A percentile compares a stretch with the other conserved stretches of the same genome.
phyloP scores from a whole-genome alignment of 768 basidiomycete genomes.

The Coprinopsis sp. region DNA sequence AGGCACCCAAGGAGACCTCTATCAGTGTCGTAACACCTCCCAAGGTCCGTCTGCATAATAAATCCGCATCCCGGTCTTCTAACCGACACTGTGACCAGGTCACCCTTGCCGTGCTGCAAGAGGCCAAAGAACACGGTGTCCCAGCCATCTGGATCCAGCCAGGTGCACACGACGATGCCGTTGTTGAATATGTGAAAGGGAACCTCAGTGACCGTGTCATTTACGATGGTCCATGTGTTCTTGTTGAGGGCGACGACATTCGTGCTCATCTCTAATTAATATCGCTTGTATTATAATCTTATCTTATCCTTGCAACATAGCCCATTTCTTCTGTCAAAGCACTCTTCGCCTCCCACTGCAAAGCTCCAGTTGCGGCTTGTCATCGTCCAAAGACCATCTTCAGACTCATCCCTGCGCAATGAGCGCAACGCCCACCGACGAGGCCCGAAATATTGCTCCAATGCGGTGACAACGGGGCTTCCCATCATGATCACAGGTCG shows the following conservation, averaged over 20 bases:
- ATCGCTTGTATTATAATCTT: not conserved
- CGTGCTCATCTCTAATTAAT: not conserved
- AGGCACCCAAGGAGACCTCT: conserved; percentile 60
- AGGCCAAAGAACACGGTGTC: conserved; percentile 65
- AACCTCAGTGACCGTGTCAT: conserved; percentile 68
- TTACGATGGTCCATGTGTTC: conserved; percentile 78
- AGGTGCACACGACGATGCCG: conserved; percentile 69
- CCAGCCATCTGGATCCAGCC: conserved; percentile 88
- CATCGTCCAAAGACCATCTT: no score
- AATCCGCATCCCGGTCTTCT: not conserved
- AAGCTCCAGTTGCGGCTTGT: no score
- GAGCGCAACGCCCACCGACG: no score
- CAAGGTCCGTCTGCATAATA: conserved; percentile 38
- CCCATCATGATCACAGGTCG: no score
- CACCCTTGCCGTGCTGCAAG: conserved; percentile 61
- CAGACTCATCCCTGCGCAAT: no score
- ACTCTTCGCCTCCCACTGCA: no score
- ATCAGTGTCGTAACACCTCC: conserved; percentile 78
- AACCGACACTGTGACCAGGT: conserved; percentile 41
- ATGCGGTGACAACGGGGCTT: no score
- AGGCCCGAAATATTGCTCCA: no score
- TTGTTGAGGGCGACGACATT: conserved; percentile 65
- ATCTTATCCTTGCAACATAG: conserved; percentile 6
- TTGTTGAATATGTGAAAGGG: conserved; percentile 60
- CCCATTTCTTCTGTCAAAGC: no score